A percentile compares a stretch with the other conserved stretches of the same genome.
Evolutionary conservation across 2,329 filamentous ascomycete species (phyloP).

Genomic region (Cladosporium oxysporum): DNA sequence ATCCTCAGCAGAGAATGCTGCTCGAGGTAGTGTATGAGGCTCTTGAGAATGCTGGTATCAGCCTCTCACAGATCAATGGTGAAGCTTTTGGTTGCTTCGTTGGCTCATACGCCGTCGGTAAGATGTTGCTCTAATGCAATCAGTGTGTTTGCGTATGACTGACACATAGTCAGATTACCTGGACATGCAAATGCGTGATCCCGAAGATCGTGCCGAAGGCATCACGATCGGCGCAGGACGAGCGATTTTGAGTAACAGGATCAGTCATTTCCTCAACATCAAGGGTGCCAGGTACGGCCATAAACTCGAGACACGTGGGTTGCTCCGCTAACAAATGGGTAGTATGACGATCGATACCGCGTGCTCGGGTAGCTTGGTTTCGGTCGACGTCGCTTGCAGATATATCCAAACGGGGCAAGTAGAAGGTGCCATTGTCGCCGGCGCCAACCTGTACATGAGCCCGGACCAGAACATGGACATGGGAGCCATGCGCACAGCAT

Average conservation of each 20-base stretch:
- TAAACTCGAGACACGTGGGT: not conserved
- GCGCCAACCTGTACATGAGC: not conserved
- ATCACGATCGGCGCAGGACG: not conserved
- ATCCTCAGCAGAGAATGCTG: no score
- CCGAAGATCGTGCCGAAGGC: not conserved
- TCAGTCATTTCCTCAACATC: conserved; percentile 2
- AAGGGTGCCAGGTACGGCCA: not conserved
- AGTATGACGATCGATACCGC: not conserved
- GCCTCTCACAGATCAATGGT: no score
- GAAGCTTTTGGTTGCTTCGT: no score
- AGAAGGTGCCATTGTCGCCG: not conserved
- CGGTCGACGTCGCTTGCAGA: not conserved
- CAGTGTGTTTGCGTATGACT: not conserved
- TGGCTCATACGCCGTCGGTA: not conserved
- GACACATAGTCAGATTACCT: not conserved
- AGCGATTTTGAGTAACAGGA: not conserved
- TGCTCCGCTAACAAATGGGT: not conserved
- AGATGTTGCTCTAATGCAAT: not conserved
- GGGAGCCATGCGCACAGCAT: not conserved
- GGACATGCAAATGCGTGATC: not conserved
- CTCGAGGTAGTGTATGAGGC: no score
- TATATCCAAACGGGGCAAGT: not conserved
- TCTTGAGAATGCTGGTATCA: no score
- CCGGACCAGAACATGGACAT: not conserved
- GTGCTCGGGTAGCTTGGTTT: not conserved